These are phyloP conservation scores for Aphanomyces astaci DNA, from an alignment of 352 stramenopile species.

Conservation along the genomic window DNA sequence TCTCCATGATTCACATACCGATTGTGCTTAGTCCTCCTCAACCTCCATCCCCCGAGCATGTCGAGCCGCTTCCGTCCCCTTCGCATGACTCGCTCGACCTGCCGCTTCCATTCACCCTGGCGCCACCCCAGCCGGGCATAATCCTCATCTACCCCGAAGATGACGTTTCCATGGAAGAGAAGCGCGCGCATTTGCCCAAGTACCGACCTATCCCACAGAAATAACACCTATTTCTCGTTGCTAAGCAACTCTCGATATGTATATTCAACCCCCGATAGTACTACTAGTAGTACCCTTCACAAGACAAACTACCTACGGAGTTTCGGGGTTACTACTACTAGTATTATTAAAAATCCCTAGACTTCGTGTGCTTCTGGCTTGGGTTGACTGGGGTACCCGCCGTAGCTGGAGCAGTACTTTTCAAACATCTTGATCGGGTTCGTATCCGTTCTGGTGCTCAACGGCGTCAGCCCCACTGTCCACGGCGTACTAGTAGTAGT, in stretches of 20 bases:
- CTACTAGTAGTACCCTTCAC: too few species aligned
- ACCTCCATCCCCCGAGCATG: conserved; percentile 8
- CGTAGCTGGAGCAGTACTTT: conserved; percentile 82
- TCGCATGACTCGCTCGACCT: not conserved
- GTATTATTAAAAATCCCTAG: too few species aligned
- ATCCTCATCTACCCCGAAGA: conserved; percentile 50
- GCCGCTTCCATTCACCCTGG: conserved; percentile 1
- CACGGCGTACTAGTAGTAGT: too few species aligned
- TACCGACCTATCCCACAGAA: conserved; percentile 56
- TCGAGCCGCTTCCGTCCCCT: not conserved
- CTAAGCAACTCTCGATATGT: too few species aligned
- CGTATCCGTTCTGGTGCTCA: not conserved
- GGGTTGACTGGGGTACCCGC: conserved; percentile 75
- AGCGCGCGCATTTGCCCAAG: conserved; percentile 63
- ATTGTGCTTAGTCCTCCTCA: not conserved
- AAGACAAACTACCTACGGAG: too few species aligned
- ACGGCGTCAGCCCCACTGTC: too few species aligned
- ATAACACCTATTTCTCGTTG: too few species aligned
- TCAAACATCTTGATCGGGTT: conserved; percentile 39
- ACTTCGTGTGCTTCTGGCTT: too few species aligned
- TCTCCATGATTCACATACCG: not conserved
- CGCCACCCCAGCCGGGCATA: conserved; percentile 34
- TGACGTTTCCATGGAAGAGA: conserved; percentile 65
- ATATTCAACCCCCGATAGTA: too few species aligned
- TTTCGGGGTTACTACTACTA: too few species aligned